Percentiles rank a stretch among this genome's conserved stretches.
Conservation (phyloP, 75 land plant species). For the Pinus taeda region DNA sequence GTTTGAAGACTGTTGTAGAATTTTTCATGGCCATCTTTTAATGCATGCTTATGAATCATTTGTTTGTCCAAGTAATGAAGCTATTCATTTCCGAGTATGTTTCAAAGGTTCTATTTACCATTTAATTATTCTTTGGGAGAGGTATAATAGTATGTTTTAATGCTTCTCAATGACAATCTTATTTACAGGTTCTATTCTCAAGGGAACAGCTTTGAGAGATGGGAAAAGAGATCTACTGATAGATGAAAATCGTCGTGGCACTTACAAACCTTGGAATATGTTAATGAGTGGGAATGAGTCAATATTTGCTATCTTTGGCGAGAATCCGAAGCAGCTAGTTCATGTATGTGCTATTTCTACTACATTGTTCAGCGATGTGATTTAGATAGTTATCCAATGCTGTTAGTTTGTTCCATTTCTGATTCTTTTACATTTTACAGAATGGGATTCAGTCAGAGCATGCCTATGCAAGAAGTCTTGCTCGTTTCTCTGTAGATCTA, state of each 20-base stretch:
- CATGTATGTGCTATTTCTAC: slow-evolving; percentile 33
- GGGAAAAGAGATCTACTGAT: slow-evolving; percentile 47
- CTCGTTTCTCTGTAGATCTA: slow-evolving; percentile 73
- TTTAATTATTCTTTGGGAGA: not conserved
- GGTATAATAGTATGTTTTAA: not conserved
- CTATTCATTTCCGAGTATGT: not conserved
- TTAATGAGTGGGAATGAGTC: slow-evolving; percentile 37
- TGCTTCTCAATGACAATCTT: not conserved
- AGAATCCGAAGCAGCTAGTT: slow-evolving; percentile 39
- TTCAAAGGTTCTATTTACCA: not conserved
- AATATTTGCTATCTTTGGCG: slow-evolving; percentile 36
- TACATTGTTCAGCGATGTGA: not conserved
- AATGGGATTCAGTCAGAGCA: slow-evolving; percentile 56
- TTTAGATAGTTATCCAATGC: not conserved
- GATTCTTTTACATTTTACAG: slow-evolving; percentile 25
- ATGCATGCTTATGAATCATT: not conserved
- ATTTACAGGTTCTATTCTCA: slow-evolving; percentile 47
- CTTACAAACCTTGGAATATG: slow-evolving; percentile 46
- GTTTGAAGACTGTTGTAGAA: not conserved
- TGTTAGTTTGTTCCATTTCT: not conserved
- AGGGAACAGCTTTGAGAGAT: slow-evolving; percentile 34
- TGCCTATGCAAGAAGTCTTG: slow-evolving; percentile 91
- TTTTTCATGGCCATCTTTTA: not conserved
- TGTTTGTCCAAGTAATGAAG: not conserved
- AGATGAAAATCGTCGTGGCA: slow-evolving; percentile 80